These are phyloP conservation scores for Parachaetomium inaequale DNA, from an alignment of 495 filamentous ascomycete genomes.

Conservation along the genomic window DNA sequence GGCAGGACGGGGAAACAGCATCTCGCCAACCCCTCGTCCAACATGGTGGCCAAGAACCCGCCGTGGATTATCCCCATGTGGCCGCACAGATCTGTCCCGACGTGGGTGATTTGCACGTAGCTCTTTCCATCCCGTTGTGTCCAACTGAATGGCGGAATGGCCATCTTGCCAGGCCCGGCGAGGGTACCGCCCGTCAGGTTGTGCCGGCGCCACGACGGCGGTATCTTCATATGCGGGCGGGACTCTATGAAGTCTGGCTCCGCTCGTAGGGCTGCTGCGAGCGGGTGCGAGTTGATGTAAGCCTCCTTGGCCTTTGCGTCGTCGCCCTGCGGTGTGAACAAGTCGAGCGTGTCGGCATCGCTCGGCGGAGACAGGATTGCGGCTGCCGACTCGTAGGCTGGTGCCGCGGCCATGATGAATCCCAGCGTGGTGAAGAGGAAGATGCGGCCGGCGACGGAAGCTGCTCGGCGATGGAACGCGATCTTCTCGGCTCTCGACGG, in stretches of 20 bases:
- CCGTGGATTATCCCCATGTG: slow-evolving; percentile 92
- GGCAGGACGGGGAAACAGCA: slow-evolving; percentile 91
- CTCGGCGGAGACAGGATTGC: slow-evolving; percentile 53
- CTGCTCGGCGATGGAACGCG: slow-evolving; percentile 29
- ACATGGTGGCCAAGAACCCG: slow-evolving; percentile 81
- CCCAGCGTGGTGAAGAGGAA: slow-evolving; percentile 49
- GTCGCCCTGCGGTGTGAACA: slow-evolving; percentile 63
- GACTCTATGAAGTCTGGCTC: slow-evolving; percentile 68
- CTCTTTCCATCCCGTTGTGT: slow-evolving; percentile 65
- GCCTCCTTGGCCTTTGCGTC: slow-evolving; percentile 61
- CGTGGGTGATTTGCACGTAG: slow-evolving; percentile 70
- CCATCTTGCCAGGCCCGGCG: slow-evolving; percentile 68
- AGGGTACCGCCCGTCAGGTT: slow-evolving; percentile 83
- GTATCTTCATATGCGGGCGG: slow-evolving; percentile 84
- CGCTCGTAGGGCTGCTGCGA: slow-evolving; percentile 61
- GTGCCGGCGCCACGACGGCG: slow-evolving; percentile 57
- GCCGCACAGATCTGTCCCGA: slow-evolving; percentile 80
- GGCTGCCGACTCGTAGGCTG: slow-evolving; percentile 43
- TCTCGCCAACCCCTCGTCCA: slow-evolving; percentile 87
- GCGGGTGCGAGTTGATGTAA: slow-evolving; percentile 70
- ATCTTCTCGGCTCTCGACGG: not conserved
- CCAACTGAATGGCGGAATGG: slow-evolving; percentile 79
- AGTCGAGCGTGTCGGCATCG: slow-evolving; percentile 67
- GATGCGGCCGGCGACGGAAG: slow-evolving; percentile 32
- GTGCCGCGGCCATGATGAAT: slow-evolving; percentile 52